These are phyloP conservation scores for Phlebiopsis flavidoalba DNA, from an alignment of 768 basidiomycete genomes.

Conservation along the genomic window DNA sequence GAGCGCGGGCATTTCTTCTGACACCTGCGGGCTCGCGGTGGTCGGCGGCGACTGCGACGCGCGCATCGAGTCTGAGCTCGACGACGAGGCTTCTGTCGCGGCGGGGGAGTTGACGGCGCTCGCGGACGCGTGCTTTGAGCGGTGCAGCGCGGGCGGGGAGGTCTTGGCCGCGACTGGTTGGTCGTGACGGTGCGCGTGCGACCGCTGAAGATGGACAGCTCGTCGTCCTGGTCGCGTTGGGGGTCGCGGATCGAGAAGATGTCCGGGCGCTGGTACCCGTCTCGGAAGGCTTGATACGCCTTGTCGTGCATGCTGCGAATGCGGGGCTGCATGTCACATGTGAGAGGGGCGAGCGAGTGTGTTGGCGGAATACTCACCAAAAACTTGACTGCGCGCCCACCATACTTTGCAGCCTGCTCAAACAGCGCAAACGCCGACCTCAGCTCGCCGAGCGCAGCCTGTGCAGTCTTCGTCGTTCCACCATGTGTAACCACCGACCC, in stretches of 20 bases:
- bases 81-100: not conserved
- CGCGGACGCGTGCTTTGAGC: constrained; percentile 10
- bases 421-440: constrained; percentile 61
- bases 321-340: constrained; percentile 54
- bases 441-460: constrained; percentile 65
- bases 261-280: constrained; percentile 42
- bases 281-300: constrained; percentile 48
- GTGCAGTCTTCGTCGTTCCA: constrained; percentile 58
- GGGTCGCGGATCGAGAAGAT: constrained; percentile 50
- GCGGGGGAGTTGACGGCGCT: not conserved
- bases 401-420: constrained; percentile 52
- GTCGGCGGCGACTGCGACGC: constrained; percentile 7
- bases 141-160: constrained; percentile 1
- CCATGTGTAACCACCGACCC: constrained; percentile 73
- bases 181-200: constrained; percentile 60
- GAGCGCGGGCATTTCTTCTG: constrained; percentile 8
- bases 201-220: constrained; percentile 74
- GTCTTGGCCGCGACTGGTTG: constrained; percentile 23
- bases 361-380: constrained; percentile 55
- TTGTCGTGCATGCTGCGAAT: constrained; percentile 56
- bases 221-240: constrained; percentile 49
- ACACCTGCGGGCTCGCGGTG: constrained; percentile 7
- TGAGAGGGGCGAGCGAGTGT: too few relatives aligned
- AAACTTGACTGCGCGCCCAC: constrained; percentile 68
- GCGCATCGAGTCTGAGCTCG: not conserved